Conservation (phyloP, 2,329 filamentous ascomycete species). For the Niveomyces coronatus region DNA sequence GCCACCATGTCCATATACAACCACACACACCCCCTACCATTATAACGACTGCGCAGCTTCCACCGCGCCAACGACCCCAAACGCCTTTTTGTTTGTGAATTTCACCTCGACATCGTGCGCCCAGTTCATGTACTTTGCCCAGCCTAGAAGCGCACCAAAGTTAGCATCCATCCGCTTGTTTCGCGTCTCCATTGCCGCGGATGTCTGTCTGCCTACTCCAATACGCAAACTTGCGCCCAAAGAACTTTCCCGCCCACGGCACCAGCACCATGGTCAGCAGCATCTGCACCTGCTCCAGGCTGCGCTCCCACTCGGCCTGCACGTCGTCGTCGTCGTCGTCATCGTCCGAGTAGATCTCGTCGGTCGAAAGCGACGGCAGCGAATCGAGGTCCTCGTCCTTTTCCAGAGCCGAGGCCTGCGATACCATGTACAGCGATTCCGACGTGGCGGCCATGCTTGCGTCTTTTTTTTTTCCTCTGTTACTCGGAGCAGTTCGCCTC, state of each 20-base stretch:
- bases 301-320: slow-evolving; percentile 90
- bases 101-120: slow-evolving; percentile 68
- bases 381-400: slow-evolving; percentile 53
- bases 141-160: slow-evolving; percentile 46
- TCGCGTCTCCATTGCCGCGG: background rate
- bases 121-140: slow-evolving; percentile 93
- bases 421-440: slow-evolving; percentile 41
- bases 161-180: background rate
- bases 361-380: slow-evolving; percentile 50
- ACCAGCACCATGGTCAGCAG: slow-evolving; percentile 90
- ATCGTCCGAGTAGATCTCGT: slow-evolving; percentile 46
- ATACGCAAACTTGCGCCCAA: slow-evolving; percentile 89
- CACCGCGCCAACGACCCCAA: slow-evolving; percentile 53
- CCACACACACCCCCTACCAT: slow-evolving; percentile 7
- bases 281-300: slow-evolving; percentile 85
- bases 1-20: background rate
- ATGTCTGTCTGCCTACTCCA: slow-evolving; percentile 57
- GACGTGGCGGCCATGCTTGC: slow-evolving; percentile 18
- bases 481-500: too few relatives aligned
- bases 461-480: background rate
- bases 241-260: slow-evolving; percentile 88
- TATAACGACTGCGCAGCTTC: slow-evolving; percentile 48
- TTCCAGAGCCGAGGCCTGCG: slow-evolving; percentile 34
- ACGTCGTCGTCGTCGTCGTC: slow-evolving; percentile 80
- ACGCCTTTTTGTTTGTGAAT: slow-evolving; percentile 51